These are phyloP conservation scores for Chlorella vulgaris DNA, from an alignment of 139 green algal genomes.

Conservation along the genomic window DNA sequence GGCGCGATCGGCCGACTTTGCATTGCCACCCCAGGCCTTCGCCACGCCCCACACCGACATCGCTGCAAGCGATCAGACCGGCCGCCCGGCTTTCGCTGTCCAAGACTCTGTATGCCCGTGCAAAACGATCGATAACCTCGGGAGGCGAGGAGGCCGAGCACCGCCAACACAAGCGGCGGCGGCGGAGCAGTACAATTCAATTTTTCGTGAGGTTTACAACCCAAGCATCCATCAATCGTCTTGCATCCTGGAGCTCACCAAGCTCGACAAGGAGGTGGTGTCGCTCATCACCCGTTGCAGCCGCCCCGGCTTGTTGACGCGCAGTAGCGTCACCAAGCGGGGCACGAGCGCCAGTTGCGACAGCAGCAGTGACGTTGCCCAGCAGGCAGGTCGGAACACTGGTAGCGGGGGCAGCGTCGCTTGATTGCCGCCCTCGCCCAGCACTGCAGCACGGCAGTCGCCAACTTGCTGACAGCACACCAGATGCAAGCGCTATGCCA, in stretches of 20 bases:
- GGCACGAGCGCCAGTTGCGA: not conserved
- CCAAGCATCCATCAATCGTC: not conserved
- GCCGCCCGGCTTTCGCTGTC: not conserved
- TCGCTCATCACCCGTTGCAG: not conserved
- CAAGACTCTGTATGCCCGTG: too few relatives aligned
- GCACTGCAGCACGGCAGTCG: not conserved
- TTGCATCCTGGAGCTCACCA: too few relatives aligned
- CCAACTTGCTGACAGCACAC: not conserved
- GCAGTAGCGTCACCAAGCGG: not conserved
- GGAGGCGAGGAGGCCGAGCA: too few relatives aligned
- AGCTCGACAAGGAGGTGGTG: too few relatives aligned
- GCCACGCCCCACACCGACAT: not conserved
- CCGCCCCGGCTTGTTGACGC: not conserved
- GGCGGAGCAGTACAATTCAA: too few relatives aligned
- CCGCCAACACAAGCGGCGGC: too few relatives aligned
- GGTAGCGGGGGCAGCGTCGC: conserved; percentile 10
- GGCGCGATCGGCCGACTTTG: not conserved
- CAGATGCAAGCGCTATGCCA: not conserved
- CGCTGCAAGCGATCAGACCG: not conserved
- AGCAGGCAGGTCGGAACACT: conserved; percentile 16
- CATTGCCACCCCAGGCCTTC: not conserved
- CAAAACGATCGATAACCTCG: too few relatives aligned
- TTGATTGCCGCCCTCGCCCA: not conserved
- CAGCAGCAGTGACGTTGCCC: conserved; percentile 17
- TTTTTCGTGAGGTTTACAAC: too few relatives aligned